Evolutionary conservation across 1,284 basidiomycete species (phyloP), one percentile per base, ranked within the genome.

Genomic region (Trichosporon ovoides): DNA sequence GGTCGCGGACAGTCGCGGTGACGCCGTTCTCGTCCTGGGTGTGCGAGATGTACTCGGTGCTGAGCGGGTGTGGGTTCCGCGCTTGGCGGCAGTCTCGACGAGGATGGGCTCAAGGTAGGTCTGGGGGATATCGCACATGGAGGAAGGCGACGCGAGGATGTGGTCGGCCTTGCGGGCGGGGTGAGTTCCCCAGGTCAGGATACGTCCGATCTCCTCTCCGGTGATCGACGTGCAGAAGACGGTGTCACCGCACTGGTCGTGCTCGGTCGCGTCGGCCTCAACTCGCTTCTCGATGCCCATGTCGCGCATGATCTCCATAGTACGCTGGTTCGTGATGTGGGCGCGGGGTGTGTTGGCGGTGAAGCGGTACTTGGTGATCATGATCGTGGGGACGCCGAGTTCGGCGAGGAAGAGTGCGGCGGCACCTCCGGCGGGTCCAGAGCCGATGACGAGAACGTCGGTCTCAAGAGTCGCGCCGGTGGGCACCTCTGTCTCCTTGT

Each of bases 21-120:
- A 61, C 59, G 14, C 59, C 56, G 31, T 35, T 22, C 7, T 20
- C 50, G 38, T 61, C 56, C 53, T 61, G 56, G n/a, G 40, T 52
- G 56, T 61, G 59, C 50, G 59, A 61, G 43, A 61, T 7, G 50
- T 61, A 61, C 50, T 61, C 59, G 49, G 59, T 61, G 22, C 37
- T 46, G 50, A 57, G 28, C 59, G 59, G 16, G 52, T 61, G 56
- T 61, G 59, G 18, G 56, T 57, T 24, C 59, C 59, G 20, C 53
- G 53, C 59, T 58, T 61, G 50, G 56, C 34, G 1, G 59, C 56
- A 13, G 24, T 38, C n/a, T 24, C 28, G 6, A 57, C 40, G 9
- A 61, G 53, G 34, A 61, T 61, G 28, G 59, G 59, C 59, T 61
- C 59, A n/a, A 61, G 56, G 53, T 61, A 61, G 7, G 59, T 61